These are phyloP conservation scores for Biscogniauxia sp. DNA, from an alignment of 2,329 filamentous ascomycete genomes.

Conservation along the genomic window DNA sequence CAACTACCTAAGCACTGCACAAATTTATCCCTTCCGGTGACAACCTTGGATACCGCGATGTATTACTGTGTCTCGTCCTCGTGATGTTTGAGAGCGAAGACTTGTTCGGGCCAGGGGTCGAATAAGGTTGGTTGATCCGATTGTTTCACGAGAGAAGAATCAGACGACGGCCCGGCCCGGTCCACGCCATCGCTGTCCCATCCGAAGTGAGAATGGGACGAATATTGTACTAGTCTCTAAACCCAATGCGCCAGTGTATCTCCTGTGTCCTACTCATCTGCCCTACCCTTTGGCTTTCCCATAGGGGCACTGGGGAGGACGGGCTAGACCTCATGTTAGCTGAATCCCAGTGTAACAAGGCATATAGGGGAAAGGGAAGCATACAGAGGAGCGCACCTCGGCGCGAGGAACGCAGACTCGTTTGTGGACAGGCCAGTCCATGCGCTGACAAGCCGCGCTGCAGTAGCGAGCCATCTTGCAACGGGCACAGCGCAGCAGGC, in stretches of 20 bases:
- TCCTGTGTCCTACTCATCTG: not conserved
- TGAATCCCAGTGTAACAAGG: not conserved
- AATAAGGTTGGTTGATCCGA: not conserved
- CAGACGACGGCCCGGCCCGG: not conserved
- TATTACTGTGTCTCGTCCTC: not conserved
- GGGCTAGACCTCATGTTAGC: not conserved
- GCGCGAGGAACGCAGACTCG: slow-evolving; percentile 9
- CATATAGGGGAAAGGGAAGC: slow-evolving; percentile 1
- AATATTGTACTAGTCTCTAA: not conserved
- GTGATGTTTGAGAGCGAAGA: not conserved
- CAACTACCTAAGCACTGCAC: too few species aligned
- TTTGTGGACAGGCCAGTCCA: slow-evolving; percentile 16
- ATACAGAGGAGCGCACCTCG: slow-evolving; percentile 14
- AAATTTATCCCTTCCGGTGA: not conserved
- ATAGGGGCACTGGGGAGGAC: not conserved
- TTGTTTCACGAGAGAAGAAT: not conserved
- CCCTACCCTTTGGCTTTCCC: not conserved
- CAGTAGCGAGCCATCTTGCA: slow-evolving; percentile 24
- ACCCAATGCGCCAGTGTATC: not conserved
- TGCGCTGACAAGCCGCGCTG: slow-evolving; percentile 13
- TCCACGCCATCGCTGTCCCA: not conserved
- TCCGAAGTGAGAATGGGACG: too few species aligned
- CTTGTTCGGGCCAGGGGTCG: not conserved
- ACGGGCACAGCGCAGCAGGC: slow-evolving; percentile 11
- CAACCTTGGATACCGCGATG: not conserved